Evolutionary conservation across 1,139 yeast species (phyloP).

Genomic region (Yamadazyma triangularis): DNA sequence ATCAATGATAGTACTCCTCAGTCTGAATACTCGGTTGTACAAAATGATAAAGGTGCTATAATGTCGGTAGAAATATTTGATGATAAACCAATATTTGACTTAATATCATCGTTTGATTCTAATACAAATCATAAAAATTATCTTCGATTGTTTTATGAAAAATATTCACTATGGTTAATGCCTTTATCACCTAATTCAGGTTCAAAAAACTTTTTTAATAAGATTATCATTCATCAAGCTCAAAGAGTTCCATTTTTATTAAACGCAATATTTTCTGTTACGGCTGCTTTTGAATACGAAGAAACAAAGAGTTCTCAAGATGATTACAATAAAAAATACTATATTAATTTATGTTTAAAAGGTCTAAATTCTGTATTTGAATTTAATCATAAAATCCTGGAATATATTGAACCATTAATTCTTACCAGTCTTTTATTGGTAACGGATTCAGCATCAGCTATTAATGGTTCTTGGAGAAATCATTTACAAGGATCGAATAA

Average conservation of each 20-base stretch:
- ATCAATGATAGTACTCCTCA: no score
- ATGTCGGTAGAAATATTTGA: conserved; percentile 9
- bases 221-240: conserved; percentile 12
- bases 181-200: conserved; percentile 13
- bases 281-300: conserved; percentile 13
- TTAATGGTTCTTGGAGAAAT: conserved; percentile 15
- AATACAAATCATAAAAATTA: conserved; percentile 13
- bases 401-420: conserved; percentile 14
- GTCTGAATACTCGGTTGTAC: no score
- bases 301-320: conserved; percentile 8
- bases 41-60: no score
- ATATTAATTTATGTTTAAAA: conserved; percentile 10
- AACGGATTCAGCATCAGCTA: conserved; percentile 13
- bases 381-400: conserved; percentile 6
- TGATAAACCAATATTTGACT: conserved; percentile 6
- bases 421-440: conserved; percentile 14
- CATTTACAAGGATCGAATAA: conserved; percentile 16
- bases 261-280: conserved; percentile 13
- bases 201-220: conserved; percentile 12
- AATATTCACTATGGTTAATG: conserved; percentile 15
- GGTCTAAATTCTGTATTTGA: conserved; percentile 11
- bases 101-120: conserved; percentile 12
- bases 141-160: conserved; percentile 13
- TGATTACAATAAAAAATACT: conserved; percentile 8
- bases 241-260: conserved; percentile 12